Evolutionary conservation across 352 stramenopile species (phyloP), one percentile per base, ranked within the genome.

Genomic region (Stephanocyclus meneghinianus): DNA sequence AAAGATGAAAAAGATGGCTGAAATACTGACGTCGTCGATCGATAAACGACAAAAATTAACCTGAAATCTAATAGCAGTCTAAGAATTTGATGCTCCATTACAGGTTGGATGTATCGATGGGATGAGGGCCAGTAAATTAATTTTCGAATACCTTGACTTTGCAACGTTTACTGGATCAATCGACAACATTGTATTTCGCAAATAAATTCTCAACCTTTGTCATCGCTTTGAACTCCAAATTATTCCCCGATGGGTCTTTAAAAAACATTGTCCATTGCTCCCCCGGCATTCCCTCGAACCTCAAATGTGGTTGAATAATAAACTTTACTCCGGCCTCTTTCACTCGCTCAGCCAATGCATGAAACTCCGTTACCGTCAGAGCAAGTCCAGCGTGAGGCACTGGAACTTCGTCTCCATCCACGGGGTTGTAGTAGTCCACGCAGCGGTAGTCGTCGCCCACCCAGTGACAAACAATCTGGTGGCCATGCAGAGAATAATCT

Each of bases 191-290:
- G 76, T 99, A 99, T 85, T 98, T 99, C n/a, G 95, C 95, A 87
- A 99, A 99, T 15, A 99, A 85, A 84, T 99, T 98, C 57, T 97
- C 93, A 18, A 94, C 91, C 44, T 95, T 97, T 7, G 95, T 98
- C 97, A 99, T 99, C 60, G 96, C 95, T 84, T 99, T 99, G 88
- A 99, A 99, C 89, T 99, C 97, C 8, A 99, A 91, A 86, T 97
- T 98, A 86, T 99, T 99, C 68, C 95, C 95, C 11, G 48, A 69
- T 26, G 72, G 70, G 78, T 97, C 95, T 81, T 99, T 99, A 89
- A 99, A 99, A 86, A 99, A 99, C 97, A 99, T 99, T 42, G 97
- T 99, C 94, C 94, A 98, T 80, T 99, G 97, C 83, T 99, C 97
- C 7, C 97, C 96, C 64, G 97, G 96, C 73, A 92, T 89, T 26